phyloP scores from a whole-genome alignment of 2,329 filamentous ascomycete genomes.

The Cladosporium oxysporum region DNA sequence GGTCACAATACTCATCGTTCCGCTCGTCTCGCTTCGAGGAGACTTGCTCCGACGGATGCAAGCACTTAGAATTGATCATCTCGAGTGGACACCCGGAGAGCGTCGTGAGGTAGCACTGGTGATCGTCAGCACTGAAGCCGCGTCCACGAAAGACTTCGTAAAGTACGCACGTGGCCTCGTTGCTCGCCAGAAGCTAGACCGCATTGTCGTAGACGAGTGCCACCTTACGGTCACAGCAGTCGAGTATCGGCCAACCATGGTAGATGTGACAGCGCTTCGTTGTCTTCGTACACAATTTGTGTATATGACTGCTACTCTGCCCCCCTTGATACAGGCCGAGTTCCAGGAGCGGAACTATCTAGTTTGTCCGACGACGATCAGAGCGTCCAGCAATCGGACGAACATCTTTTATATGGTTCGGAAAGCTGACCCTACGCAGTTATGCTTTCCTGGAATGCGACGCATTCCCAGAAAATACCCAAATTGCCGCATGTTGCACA shows the following conservation, averaged over 20 bases:
- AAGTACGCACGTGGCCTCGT: slow-evolving; percentile 6
- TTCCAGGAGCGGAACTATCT: slow-evolving; percentile 3
- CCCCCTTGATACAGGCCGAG: neutral
- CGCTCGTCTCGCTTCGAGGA: too few species aligned
- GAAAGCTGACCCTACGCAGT: neutral
- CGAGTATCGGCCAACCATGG: slow-evolving; percentile 6
- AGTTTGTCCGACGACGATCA: too few species aligned
- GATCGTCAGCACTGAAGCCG: neutral
- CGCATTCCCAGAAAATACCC: too few species aligned
- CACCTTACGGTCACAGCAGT: neutral
- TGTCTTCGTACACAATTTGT: slow-evolving; percentile 9
- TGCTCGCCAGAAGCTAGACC: slow-evolving; percentile 5
- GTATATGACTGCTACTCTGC: slow-evolving; percentile 19
- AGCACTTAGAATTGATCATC: slow-evolving; percentile 6
- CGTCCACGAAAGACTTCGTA: neutral
- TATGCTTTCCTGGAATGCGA: too few species aligned
- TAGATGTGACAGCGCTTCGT: neutral
- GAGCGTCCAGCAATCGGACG: slow-evolving; percentile 8
- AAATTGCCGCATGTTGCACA: too few species aligned
- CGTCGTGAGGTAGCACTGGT: neutral
- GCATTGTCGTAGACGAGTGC: slow-evolving; percentile 8
- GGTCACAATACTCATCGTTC: slow-evolving; percentile 30
- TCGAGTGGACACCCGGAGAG: neutral
- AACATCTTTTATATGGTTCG: slow-evolving; percentile 15
- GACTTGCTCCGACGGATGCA: slow-evolving; percentile 21